A percentile compares a stretch with the other conserved stretches of the same genome.
Evolutionary conservation across 1,284 basidiomycete genomes (phyloP).

Genomic region (Exsudoporus floridanus): DNA sequence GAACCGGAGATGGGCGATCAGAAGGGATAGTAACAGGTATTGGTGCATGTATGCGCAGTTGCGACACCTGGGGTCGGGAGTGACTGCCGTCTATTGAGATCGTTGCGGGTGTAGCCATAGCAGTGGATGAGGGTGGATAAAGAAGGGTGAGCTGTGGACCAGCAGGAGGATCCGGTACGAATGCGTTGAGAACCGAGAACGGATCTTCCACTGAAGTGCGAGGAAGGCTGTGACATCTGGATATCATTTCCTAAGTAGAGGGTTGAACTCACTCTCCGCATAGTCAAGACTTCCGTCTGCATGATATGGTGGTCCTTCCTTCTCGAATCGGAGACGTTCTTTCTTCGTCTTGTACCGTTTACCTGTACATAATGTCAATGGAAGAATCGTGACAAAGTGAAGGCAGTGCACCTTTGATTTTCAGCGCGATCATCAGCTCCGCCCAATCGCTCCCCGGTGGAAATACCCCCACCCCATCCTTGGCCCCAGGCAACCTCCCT

Average conservation of each 20-base stretch:
- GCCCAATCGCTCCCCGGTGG: constrained; percentile 68
- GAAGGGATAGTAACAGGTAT: constrained; percentile 17
- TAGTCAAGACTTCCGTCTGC: constrained; percentile 76
- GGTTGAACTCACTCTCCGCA: constrained; percentile 49
- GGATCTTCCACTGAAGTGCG: constrained; percentile 68
- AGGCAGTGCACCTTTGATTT: constrained; percentile 57
- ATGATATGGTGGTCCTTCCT: constrained; percentile 63
- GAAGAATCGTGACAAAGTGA: background rate
- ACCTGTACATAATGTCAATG: constrained; percentile 39
- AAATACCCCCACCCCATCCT: constrained; percentile 70
- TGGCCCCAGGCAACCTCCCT: constrained; percentile 69
- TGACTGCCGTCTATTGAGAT: constrained; percentile 4
- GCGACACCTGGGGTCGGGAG: background rate
- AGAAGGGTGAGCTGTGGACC: constrained; percentile 58
- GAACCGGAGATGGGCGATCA: constrained; percentile 15
- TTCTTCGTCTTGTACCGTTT: constrained; percentile 78
- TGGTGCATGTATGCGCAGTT: constrained; percentile 1
- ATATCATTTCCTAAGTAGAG: constrained; percentile 1
- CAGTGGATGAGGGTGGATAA: constrained; percentile 42
- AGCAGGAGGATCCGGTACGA: constrained; percentile 56
- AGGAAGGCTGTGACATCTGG: background rate
- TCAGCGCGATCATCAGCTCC: constrained; percentile 63
- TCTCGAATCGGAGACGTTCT: constrained; percentile 69
- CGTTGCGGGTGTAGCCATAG: background rate
- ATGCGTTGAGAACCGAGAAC: constrained; percentile 60